These are phyloP conservation scores for Brassica rapa DNA, from an alignment of 345 rosid species.

Conservation along the genomic window DNA sequence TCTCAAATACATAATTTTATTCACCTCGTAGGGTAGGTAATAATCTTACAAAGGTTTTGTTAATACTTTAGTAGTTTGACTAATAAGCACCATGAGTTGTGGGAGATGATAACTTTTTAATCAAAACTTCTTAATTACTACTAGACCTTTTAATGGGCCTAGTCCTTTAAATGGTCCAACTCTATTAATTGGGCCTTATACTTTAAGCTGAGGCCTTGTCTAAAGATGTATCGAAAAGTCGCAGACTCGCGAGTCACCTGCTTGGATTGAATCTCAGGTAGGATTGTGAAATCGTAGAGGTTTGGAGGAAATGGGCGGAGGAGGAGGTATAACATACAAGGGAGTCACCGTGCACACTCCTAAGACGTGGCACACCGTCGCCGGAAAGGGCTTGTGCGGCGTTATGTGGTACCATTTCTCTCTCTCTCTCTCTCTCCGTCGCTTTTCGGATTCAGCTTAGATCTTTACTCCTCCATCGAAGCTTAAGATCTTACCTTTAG, in stretches of 20 bases:
- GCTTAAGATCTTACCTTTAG: constrained; percentile 23
- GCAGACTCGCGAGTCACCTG: not conserved
- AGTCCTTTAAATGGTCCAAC: not conserved
- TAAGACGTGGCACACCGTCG: constrained; percentile 81
- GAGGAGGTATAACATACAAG: constrained; percentile 58
- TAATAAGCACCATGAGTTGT: not conserved
- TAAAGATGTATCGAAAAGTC: not conserved
- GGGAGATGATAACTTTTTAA: too few relatives aligned
- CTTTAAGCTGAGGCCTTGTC: constrained; percentile 1
- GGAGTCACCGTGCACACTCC: constrained; percentile 77
- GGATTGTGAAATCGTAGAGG: constrained; percentile 24
- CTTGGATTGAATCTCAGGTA: constrained; percentile 26
- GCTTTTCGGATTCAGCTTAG: too few relatives aligned
- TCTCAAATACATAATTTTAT: too few relatives aligned
- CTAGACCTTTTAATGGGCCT: not conserved
- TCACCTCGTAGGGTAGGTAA: too few relatives aligned
- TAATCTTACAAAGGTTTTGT: not conserved
- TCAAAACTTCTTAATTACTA: too few relatives aligned
- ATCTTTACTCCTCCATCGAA: not conserved
- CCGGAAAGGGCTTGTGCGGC: constrained; percentile 74
- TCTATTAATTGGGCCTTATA: not conserved
- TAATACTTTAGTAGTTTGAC: not conserved
- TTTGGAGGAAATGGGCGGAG: constrained; percentile 60
- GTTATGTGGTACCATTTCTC: constrained; percentile 13
- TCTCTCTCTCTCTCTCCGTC: not conserved